Conservation (phyloP, 148 eudicot genomes). For the Camellia japonica region DNA sequence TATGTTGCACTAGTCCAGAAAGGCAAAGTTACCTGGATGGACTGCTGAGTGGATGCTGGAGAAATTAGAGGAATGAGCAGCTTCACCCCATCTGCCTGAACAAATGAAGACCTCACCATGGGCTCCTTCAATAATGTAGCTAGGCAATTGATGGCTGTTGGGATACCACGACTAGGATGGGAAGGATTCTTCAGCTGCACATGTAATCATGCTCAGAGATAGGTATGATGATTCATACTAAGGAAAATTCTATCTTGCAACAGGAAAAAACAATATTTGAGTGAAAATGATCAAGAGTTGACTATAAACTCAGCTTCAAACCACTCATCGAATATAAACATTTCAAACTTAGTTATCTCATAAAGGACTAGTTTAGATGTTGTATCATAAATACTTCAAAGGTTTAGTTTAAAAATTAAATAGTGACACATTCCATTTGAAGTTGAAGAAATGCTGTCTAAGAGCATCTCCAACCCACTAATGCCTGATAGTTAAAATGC, state of each 20-base stretch:
- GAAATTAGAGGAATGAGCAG: constrained; percentile 79
- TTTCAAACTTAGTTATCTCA: background rate
- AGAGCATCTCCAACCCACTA: too few species aligned
- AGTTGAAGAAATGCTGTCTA: background rate
- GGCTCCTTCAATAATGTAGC: constrained; percentile 85
- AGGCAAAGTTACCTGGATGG: constrained; percentile 64
- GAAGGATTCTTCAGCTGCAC: constrained; percentile 89
- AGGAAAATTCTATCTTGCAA: background rate
- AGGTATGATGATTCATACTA: constrained; percentile 1
- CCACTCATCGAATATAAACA: background rate
- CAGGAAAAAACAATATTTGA: background rate
- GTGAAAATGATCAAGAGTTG: background rate
- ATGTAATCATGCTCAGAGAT: constrained; percentile 10
- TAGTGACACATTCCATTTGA: background rate
- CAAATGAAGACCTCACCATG: constrained; percentile 79
- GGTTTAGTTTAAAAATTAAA: background rate
- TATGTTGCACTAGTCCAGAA: background rate
- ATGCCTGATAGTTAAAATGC: too few species aligned
- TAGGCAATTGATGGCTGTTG: constrained; percentile 74
- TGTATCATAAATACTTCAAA: background rate
- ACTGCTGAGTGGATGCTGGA: constrained; percentile 94
- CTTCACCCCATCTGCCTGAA: constrained; percentile 95
- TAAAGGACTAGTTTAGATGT: background rate
- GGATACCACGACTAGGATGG: constrained; percentile 74
- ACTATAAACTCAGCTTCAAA: background rate